These are phyloP conservation scores for Volvariella surrecta DNA, from an alignment of 1,284 basidiomycete genomes.

Conservation along the genomic window DNA sequence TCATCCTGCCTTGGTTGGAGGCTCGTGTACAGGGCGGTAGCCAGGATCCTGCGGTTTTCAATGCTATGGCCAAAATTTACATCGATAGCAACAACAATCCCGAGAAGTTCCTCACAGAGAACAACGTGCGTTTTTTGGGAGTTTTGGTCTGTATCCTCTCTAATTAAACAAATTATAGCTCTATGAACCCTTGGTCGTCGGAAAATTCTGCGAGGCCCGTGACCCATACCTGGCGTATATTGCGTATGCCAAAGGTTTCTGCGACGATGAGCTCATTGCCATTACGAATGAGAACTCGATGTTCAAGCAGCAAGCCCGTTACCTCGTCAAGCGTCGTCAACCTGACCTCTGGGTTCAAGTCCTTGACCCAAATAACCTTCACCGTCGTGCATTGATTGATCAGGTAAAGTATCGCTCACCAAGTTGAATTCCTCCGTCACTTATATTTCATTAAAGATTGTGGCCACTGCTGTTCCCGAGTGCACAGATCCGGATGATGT, in stretches of 20 bases:
- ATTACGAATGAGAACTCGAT: constrained; percentile 99
- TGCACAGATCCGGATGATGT: constrained; percentile 99
- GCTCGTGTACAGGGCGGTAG: constrained; percentile 87
- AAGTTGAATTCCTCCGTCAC: constrained; percentile 1
- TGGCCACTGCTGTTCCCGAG: constrained; percentile 93
- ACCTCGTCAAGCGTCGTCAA: constrained; percentile 94
- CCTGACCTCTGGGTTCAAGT: constrained; percentile 98
- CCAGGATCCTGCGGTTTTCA: constrained; percentile 91
- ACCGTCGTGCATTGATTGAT: constrained; percentile 92
- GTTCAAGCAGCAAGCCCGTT: constrained; percentile 99
- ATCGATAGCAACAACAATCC: constrained; percentile 99
- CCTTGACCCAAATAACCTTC: constrained; percentile 82
- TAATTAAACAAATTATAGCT: constrained; percentile 36
- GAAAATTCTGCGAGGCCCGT: constrained; percentile 98
- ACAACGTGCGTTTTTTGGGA: constrained; percentile 59
- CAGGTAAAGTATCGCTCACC: constrained; percentile 45
- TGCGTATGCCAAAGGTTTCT: constrained; percentile 98
- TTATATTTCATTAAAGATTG: constrained; percentile 43
- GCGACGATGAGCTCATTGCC: constrained; percentile 94
- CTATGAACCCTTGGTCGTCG: constrained; percentile 94
- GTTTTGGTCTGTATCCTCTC: neutral
- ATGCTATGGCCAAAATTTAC: constrained; percentile 96
- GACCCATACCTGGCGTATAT: constrained; percentile 99
- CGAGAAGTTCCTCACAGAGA: constrained; percentile 96
- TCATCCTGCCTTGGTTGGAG: constrained; percentile 97